phyloP scores from a whole-genome alignment of 139 green algal genomes.

The Gonium pectorale region DNA sequence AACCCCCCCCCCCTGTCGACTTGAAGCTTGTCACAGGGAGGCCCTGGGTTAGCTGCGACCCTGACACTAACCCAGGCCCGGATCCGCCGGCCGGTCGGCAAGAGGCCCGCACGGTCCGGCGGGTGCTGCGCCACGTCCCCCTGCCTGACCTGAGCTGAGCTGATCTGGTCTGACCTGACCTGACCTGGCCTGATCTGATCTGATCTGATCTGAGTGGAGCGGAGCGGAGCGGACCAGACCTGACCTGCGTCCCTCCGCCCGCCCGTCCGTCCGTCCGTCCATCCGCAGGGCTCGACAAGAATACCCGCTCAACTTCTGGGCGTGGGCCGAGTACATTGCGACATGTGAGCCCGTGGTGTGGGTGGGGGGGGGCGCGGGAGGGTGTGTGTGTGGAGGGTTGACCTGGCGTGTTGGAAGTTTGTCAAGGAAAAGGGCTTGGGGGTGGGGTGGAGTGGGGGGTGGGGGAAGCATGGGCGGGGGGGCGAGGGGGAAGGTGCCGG shows the following conservation, averaged over 20 bases:
- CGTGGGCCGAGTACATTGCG: constrained; percentile 15
- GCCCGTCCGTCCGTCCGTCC: too few species aligned
- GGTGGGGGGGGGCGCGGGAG: background rate
- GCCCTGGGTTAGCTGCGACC: too few species aligned
- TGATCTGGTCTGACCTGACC: background rate
- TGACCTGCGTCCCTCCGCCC: background rate
- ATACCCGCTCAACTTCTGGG: constrained; percentile 2
- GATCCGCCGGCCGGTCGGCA: too few species aligned
- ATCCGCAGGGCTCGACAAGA: background rate
- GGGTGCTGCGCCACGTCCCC: too few species aligned
- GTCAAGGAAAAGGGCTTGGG: background rate
- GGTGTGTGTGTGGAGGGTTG: background rate
- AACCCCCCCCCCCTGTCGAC: too few species aligned
- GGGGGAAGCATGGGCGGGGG: too few species aligned
- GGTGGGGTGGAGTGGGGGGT: too few species aligned
- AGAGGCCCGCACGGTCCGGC: too few species aligned
- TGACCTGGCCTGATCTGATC: background rate
- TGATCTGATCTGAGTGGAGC: background rate
- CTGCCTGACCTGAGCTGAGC: background rate
- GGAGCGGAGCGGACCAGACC: background rate
- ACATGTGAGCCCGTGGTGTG: background rate
- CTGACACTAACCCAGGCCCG: too few species aligned
- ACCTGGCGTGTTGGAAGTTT: background rate
- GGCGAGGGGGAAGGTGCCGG: too few species aligned
- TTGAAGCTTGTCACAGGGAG: too few species aligned